These are phyloP conservation scores for Lichtheimia corymbifera DNA, from an alignment of 371 early-diverging fungal species.

Conservation along the genomic window DNA sequence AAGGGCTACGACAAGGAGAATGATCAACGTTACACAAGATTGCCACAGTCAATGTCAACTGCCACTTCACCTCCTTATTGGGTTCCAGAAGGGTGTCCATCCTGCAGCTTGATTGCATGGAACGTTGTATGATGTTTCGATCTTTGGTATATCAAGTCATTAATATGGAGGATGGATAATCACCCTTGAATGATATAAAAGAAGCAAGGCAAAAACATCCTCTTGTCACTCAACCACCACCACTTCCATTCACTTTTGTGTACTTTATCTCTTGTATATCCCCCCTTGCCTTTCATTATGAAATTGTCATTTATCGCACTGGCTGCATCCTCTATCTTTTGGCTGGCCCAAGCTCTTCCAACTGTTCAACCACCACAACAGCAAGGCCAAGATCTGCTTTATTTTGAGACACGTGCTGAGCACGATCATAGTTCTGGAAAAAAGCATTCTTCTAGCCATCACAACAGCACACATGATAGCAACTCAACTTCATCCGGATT, in stretches of 20 bases:
- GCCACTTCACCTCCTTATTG: no score
- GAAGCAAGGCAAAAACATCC: neutral
- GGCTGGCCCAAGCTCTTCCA: conserved; percentile 11
- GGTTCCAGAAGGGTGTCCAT: neutral
- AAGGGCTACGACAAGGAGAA: no score
- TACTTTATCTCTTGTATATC: no score
- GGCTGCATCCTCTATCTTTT: conserved; percentile 11
- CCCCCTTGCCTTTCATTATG: conserved; percentile 4
- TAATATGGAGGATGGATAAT: neutral
- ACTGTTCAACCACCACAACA: neutral
- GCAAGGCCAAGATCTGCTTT: no score
- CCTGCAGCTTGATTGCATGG: neutral
- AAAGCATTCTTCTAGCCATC: no score
- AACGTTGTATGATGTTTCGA: neutral
- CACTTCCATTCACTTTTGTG: no score
- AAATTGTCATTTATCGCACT: conserved; percentile 8
- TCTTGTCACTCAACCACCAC: neutral
- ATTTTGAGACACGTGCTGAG: no score
- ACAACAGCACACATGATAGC: no score
- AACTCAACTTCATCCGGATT: conserved; percentile 3
- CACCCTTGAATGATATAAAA: neutral
- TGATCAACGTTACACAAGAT: no score
- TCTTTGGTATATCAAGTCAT: neutral
- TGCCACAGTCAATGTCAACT: no score
- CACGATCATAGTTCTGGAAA: no score